phyloP scores from a whole-genome alignment of 2,329 filamentous ascomycete species.

The Aspergillus brunneoviolaceus region DNA sequence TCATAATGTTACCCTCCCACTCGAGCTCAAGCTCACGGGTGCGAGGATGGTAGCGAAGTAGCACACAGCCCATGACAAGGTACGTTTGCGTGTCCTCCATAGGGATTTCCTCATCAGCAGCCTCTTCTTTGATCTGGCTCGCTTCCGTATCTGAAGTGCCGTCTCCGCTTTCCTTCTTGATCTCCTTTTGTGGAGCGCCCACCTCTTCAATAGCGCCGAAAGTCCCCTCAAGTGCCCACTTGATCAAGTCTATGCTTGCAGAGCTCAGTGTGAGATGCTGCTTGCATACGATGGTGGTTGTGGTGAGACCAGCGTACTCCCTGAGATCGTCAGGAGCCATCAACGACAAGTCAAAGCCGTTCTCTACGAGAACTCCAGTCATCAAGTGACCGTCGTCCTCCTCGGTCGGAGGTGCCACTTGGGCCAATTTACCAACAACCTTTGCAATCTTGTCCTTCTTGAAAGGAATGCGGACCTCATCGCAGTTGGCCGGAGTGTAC shows the following conservation, averaged over 20 bases:
- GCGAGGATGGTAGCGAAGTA: conserved; percentile 68
- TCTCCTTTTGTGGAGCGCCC: conserved; percentile 23
- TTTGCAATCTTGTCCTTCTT: conserved; percentile 93
- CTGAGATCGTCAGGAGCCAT: conserved; percentile 96
- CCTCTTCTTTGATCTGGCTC: conserved; percentile 34
- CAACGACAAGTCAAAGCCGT: conserved; percentile 93
- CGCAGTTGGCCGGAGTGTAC: conserved; percentile 90
- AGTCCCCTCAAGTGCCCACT: conserved; percentile 90
- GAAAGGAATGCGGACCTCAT: conserved; percentile 92
- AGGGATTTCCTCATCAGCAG: conserved; percentile 48
- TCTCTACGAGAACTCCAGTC: conserved; percentile 90
- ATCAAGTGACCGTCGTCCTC: conserved; percentile 62
- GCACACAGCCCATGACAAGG: conserved; percentile 85
- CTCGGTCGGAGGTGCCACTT: conserved; percentile 66
- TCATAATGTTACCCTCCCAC: conserved; percentile 98
- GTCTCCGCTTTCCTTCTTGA: conserved; percentile 28
- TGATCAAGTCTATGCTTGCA: conserved; percentile 85
- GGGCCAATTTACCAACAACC: conserved; percentile 89
- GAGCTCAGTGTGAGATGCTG: conserved; percentile 85
- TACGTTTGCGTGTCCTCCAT: conserved; percentile 46
- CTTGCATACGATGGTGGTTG: conserved; percentile 88
- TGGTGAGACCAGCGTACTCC: conserved; percentile 95
- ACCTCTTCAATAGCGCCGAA: conserved; percentile 77
- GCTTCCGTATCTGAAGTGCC: conserved; percentile 42
- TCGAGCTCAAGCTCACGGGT: conserved; percentile 84